Evolutionary conservation across 768 basidiomycete genomes (phyloP), one percentile per base, ranked within the genome.

Genomic region (Thelephora aurantiotincta): DNA sequence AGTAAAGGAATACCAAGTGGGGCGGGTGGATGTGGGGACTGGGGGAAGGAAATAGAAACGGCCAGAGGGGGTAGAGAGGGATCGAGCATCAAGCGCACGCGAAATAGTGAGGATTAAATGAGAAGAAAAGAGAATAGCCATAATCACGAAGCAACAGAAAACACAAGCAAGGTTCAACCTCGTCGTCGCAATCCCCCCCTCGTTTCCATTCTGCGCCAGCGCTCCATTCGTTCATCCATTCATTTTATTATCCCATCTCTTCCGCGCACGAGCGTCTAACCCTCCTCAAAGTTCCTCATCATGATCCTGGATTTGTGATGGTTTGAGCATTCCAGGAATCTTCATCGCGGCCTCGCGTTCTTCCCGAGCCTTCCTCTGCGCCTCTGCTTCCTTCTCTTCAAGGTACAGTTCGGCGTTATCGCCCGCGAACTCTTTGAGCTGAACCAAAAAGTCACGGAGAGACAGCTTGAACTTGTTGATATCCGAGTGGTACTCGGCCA

Each of bases 261-360:
- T 9, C 9, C 26, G 5, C 26, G 9, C 26, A 30, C 9, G 26
- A 30, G 4, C 9, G 26, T 30, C 26, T 30, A 30, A 9, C 26
- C 14, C 33, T 19, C 22, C 22, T 74, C 59, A 77, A 52, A 73
- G 83, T 67, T 84, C 82, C 63, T 85, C 82, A 56, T 91, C 87
- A 63, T 83, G 84, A 64, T 91, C 90, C 59, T 90, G 85, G 60
- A 93, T 58, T 63, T 90, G 87, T 54, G 80, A 82, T 38, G 90
- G 90, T 63, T 92, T 93, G 62, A 93, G 72, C 82, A 94, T 82
- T 34, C 92, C 92, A 18, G 91, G 92, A 51, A 96, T 87, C 53
- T 83, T 74, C 72, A 85, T 83, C n/a, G 89, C 89, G 35, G 80
- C 73, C 65, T 89, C 78, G 47, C 79, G 79, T 64, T 93, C 90